Evolutionary conservation across 495 filamentous ascomycete species (phyloP).

Genomic region (Penicillium antarcticum): DNA sequence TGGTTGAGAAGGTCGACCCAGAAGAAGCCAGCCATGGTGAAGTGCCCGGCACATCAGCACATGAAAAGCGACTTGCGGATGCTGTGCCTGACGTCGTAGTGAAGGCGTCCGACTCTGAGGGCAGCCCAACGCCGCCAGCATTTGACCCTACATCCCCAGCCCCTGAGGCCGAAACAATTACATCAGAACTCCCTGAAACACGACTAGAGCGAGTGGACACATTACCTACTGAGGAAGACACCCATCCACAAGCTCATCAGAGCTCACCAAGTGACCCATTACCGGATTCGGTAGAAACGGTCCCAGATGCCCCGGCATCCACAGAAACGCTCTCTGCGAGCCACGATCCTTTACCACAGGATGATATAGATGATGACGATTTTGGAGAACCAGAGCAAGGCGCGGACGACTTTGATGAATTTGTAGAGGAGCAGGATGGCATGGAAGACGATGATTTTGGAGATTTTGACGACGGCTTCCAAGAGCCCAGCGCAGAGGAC

Average conservation of each 20-base stretch:
- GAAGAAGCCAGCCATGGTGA: conserved; percentile 73
- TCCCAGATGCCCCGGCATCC: conserved; percentile 39
- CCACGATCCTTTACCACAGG: conserved; percentile 15
- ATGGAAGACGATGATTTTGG: conserved; percentile 71
- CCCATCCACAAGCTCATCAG: conserved; percentile 39
- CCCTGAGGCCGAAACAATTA: conserved; percentile 11
- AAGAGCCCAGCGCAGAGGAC: conserved; percentile 54
- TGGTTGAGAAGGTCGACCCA: conserved; percentile 77
- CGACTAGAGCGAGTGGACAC: conserved; percentile 43
- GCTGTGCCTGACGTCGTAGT: conserved; percentile 73
- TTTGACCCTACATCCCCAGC: conserved; percentile 12
- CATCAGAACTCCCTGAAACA: conserved; percentile 42
- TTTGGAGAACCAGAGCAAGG: conserved; percentile 26
- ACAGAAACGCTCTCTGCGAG: conserved; percentile 30
- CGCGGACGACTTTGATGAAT: conserved; percentile 91
- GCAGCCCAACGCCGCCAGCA: conserved; percentile 15
- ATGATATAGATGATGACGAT: conserved; percentile 30
- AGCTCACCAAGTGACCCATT: conserved; percentile 44
- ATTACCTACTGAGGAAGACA: conserved; percentile 29
- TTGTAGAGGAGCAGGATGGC: conserved; percentile 75
- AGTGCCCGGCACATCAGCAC: conserved; percentile 78
- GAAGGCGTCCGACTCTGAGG: conserved; percentile 29
- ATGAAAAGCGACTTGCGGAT: conserved; percentile 72
- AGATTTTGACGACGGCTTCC: conserved; percentile 87
- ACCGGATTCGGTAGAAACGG: conserved; percentile 47